Percentiles rank a stretch among this genome's conserved stretches.
These are phyloP conservation scores for Echinochloa phyllopogon DNA, from an alignment of 176 grass and related monocot species.

Conservation along the genomic window DNA sequence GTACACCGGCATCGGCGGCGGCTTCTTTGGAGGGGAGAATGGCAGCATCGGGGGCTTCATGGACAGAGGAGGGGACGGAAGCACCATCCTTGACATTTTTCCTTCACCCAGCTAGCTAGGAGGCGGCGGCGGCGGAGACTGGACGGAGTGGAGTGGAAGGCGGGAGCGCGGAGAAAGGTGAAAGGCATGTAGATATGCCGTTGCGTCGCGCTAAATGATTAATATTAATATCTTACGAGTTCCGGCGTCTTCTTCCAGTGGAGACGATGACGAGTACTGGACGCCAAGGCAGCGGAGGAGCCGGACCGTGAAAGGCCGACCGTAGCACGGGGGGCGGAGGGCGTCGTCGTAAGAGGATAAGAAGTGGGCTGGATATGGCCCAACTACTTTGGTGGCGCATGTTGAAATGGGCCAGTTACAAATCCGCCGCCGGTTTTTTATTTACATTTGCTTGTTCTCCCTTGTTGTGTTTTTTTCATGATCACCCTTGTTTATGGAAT, in stretches of 20 bases:
- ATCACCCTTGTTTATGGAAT: too few species aligned
- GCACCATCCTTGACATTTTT: constrained; percentile 51
- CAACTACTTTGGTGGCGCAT: too few species aligned
- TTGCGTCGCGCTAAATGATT: too few species aligned
- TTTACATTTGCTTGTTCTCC: too few species aligned
- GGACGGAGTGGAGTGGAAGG: neutral
- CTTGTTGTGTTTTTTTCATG: too few species aligned
- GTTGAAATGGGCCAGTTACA: too few species aligned
- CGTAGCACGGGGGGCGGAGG: too few species aligned
- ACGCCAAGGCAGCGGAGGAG: constrained; percentile 1
- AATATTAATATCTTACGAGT: too few species aligned
- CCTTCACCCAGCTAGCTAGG: neutral
- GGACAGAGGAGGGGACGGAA: constrained; percentile 52
- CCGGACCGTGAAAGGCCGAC: neutral
- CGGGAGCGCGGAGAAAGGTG: neutral
- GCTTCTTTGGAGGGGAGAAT: constrained; percentile 76
- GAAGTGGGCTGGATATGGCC: too few species aligned
- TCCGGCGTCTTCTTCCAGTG: neutral
- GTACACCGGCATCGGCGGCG: constrained; percentile 64
- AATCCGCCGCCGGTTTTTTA: too few species aligned
- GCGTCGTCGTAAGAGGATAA: too few species aligned
- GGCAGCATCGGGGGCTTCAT: constrained; percentile 61
- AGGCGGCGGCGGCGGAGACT: neutral
- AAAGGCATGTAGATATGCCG: constrained; percentile 5
- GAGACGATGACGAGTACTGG: neutral